Evolutionary conservation across 306 rosid species (phyloP).

Genomic region (Carpinus fangiana): DNA sequence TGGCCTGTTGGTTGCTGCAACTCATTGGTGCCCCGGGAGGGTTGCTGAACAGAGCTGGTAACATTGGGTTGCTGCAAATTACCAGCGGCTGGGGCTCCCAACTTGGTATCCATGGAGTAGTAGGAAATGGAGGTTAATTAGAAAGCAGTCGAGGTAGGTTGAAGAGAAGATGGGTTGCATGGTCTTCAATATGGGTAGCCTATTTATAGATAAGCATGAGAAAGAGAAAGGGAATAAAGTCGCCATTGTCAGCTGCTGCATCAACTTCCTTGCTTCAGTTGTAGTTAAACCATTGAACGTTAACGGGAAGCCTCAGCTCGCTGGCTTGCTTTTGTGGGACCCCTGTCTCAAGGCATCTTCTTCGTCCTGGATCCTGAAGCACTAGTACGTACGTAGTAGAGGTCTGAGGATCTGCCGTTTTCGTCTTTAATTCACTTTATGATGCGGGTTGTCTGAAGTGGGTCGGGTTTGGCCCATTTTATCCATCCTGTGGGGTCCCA

Average conservation of each 20-base stretch:
- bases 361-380: not conserved
- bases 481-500: too few relatives aligned
- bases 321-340: slow-evolving; percentile 8
- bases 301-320: slow-evolving; percentile 25
- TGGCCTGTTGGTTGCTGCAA: too few relatives aligned
- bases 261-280: slow-evolving; percentile 57
- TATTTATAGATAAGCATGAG: slow-evolving; percentile 27
- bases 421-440: too few relatives aligned
- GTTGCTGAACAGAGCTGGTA: slow-evolving; percentile 1
- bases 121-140: slow-evolving; percentile 1
- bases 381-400: too few relatives aligned
- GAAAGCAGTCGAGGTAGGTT: not conserved
- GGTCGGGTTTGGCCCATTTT: too few relatives aligned
- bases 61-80: slow-evolving; percentile 35
- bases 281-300: slow-evolving; percentile 27
- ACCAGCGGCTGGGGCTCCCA: slow-evolving; percentile 5
- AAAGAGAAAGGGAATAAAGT: slow-evolving; percentile 42
- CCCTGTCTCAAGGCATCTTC: not conserved
- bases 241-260: slow-evolving; percentile 24
- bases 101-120: slow-evolving; percentile 33
- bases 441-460: too few relatives aligned
- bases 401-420: too few relatives aligned
- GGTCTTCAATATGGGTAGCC: slow-evolving; percentile 13
- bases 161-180: slow-evolving; percentile 17
- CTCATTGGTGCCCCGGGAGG: not conserved